Evolutionary conservation across 228 moss, liverwort and hornwort genomes (phyloP), one percentile per base, ranked within the genome.

Genomic region (Sphagnum fallax): DNA sequence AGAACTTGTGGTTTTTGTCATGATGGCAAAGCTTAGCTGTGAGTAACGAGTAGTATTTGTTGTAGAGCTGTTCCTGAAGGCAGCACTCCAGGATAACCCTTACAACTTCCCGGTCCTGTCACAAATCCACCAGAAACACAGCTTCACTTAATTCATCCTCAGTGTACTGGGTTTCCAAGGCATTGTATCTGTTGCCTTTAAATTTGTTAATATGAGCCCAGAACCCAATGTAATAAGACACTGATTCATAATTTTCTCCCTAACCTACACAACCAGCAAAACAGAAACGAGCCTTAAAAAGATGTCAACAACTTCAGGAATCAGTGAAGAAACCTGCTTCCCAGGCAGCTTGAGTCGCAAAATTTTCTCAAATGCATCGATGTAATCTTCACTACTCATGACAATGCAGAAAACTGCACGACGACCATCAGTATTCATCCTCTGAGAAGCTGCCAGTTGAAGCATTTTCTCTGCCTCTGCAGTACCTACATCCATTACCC

Each of bases 391-490:
- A 64, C 90, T 92, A 71, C 98, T 98, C 98, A 98, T 98, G 63
- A 98, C 87, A 69, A 94, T 81, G 82, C 94, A 98, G 71, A 98
- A 98, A 62, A 94, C 76, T 49, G 94, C 85, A 57, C 90, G 90
- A 47, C 94, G 92, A n/a, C 90, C 84, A 77, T 94, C 98, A 51
- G 98, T 98, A 70, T 98, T 98, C 94, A 98, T 98, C 68, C 98
- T 78, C 64, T 98, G 98, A 8, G 92, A 85, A 32, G 92, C 94
- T 58, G 98, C 94, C 61, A 98, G 83, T 69, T 92, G 84, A 61
- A 98, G 89, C 89, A 98, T 91, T 72, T 80, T 92, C 67, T 98
- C 94, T 47, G 87, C 82, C 74, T 90, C 92, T 47, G 81, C 80
- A 61, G 87, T 85, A 6, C 92, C 94, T 53, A 80, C 87, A 74